Base-by-base conservation (phyloP, 2,329 filamentous ascomycete species). In the Epichloe hybrida region DNA sequence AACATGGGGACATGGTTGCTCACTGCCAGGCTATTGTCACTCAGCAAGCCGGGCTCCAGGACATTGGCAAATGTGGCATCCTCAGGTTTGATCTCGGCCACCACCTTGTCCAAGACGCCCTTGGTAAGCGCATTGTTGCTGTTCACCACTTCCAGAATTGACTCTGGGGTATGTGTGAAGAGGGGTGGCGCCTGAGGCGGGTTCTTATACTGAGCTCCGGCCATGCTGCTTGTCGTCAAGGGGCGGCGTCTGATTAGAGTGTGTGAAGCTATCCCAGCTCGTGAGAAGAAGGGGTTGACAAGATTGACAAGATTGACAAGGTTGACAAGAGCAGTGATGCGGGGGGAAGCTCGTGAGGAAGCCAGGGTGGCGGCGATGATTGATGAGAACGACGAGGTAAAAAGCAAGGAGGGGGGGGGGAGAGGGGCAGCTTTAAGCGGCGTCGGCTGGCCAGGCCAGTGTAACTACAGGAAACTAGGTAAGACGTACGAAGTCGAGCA, bases 151-250 rank as follows among this genome's bases (percentile, higher is more conserved):
- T 74, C 71, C 41, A 86, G 67, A 57, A 93, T 76, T 57, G 76
- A 79, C 53, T 83, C 76, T 56, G 83, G 79, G 45, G 85, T 89
- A 58, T 83, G 83, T 3, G 77, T 87, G 69, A 91, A 93, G 63
- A 81, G 75, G 50, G 86, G 86, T 52, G 87, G 86, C 40, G 82
- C 74, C 72, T 91, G 86, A 3, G 87, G 86, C 55, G 86, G 86
- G 63, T 76, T 84, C 66, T 76, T 77, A 69, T 85, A 88, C 67
- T 81, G 78, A 57, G 75, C 68, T 53, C 79, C 75, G 57, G 78
- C 80, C 83, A 87, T 86, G 62, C 67, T 76, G 64, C 69, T 75
- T 57, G 74, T 81, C 56, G 64, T 67, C 58, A 68, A 63, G 53
- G 64, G 62, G 56, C 62, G 68, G 57, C 59, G 49, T 17, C 17